phyloP scores from a whole-genome alignment of 305 asterid species.

The Fraxinus baroniana region DNA sequence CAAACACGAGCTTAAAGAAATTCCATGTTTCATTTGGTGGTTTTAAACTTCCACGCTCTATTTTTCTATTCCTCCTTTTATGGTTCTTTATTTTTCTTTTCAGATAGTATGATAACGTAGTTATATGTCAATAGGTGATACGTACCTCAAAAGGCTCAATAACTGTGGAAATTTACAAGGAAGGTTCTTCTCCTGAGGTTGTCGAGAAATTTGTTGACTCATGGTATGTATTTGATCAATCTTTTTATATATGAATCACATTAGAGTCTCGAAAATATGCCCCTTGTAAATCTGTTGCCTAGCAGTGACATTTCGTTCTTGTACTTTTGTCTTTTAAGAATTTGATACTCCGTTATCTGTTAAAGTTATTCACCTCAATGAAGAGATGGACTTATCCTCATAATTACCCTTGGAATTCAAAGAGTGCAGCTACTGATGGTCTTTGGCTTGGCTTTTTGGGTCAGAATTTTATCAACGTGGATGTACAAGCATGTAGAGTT shows the following conservation, averaged over 20 bases:
- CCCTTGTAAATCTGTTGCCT: neutral
- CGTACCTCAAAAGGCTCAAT: constrained; percentile 77
- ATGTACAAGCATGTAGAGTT: neutral
- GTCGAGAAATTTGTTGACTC: constrained; percentile 63
- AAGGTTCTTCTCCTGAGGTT: constrained; percentile 78
- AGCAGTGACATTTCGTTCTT: neutral
- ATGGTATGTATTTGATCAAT: constrained; percentile 45
- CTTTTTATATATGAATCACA: constrained; percentile 15
- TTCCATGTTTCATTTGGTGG: constrained; percentile 1
- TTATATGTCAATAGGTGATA: constrained; percentile 50
- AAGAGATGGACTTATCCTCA: neutral
- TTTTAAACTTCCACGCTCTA: constrained; percentile 13
- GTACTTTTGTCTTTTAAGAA: neutral
- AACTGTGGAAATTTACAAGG: constrained; percentile 80
- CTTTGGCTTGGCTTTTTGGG: neutral
- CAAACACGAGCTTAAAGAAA: neutral
- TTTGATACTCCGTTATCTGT: neutral
- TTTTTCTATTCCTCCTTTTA: constrained; percentile 13
- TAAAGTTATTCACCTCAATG: constrained; percentile 3
- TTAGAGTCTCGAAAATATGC: constrained; percentile 3
- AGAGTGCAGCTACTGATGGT: neutral
- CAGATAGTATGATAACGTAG: constrained; percentile 10
- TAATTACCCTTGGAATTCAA: neutral
- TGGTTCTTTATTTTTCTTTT: neutral
- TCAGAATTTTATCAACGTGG: neutral